These are phyloP conservation scores for Monosporascus cannonballus DNA, from an alignment of 2,329 filamentous ascomycete species.

Conservation along the genomic window DNA sequence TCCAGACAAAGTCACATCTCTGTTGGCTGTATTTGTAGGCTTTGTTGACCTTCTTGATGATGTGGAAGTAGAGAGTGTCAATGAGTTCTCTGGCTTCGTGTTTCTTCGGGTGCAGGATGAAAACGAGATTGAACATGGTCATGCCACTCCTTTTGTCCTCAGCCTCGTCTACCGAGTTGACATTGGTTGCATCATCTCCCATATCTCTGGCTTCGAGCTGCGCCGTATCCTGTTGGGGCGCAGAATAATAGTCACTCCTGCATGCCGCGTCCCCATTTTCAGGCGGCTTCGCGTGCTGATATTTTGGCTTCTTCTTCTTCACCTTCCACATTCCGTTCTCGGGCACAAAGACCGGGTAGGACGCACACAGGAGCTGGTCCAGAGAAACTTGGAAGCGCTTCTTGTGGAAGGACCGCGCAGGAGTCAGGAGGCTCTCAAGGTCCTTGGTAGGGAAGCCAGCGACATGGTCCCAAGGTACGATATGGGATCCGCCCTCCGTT, in stretches of 20 bases:
- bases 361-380: slow-evolving; percentile 73
- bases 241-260: slow-evolving; percentile 14
- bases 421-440: slow-evolving; percentile 73
- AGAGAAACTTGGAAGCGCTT: slow-evolving; percentile 75
- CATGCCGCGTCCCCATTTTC: slow-evolving; percentile 16
- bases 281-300: slow-evolving; percentile 19
- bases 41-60: slow-evolving; percentile 88
- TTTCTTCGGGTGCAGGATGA: slow-evolving; percentile 75
- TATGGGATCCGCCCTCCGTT: slow-evolving; percentile 48
- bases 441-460: slow-evolving; percentile 70
- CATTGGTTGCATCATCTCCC: slow-evolving; percentile 27
- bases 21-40: slow-evolving; percentile 90
- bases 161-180: slow-evolving; percentile 30
- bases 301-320: slow-evolving; percentile 40
- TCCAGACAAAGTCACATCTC: slow-evolving; percentile 83
- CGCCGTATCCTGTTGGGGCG: slow-evolving; percentile 12
- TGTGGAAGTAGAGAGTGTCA: slow-evolving; percentile 75
- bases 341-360: slow-evolving; percentile 76
- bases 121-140: slow-evolving; percentile 98
- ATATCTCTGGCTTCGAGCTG: slow-evolving; percentile 21
- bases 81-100: slow-evolving; percentile 70
- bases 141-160: slow-evolving; percentile 65
- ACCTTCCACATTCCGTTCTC: slow-evolving; percentile 74
- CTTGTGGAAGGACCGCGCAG: slow-evolving; percentile 71
- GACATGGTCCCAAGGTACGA: slow-evolving; percentile 66